These are phyloP conservation scores for Isatis lusitanica DNA, from an alignment of 441 rosid species.

Conservation along the genomic window DNA sequence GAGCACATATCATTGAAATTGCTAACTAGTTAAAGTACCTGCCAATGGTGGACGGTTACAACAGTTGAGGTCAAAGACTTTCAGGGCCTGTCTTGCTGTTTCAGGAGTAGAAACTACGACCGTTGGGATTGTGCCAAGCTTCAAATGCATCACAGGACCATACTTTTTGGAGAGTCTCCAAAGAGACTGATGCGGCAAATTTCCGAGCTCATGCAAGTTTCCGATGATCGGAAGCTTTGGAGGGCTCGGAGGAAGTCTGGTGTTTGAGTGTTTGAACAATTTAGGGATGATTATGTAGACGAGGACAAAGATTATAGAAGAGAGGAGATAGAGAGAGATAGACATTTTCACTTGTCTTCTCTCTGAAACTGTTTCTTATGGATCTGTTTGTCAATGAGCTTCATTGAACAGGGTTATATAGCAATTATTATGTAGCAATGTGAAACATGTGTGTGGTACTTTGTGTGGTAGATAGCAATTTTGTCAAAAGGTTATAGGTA, in stretches of 20 bases:
- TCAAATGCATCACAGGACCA: constrained; percentile 48
- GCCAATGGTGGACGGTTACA: constrained; percentile 46
- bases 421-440: background rate
- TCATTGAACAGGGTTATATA: background rate
- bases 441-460: background rate
- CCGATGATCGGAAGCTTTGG: constrained; percentile 45
- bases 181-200: constrained; percentile 39
- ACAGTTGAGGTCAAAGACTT: constrained; percentile 45
- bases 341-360: background rate
- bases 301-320: background rate
- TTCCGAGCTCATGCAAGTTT: constrained; percentile 48
- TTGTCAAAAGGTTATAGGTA: background rate
- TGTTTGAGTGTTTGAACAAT: background rate
- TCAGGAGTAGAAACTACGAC: constrained; percentile 48
- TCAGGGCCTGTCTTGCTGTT: constrained; percentile 47
- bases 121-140: constrained; percentile 39
- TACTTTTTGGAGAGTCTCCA: constrained; percentile 41
- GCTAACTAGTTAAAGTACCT: constrained; percentile 6
- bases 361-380: background rate
- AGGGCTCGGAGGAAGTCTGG: constrained; percentile 4
- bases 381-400: background rate
- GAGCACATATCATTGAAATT: background rate
- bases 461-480: background rate
- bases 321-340: background rate
- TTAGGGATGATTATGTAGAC: background rate